Evolutionary conservation across 1,139 yeast genomes (phyloP), one percentile per base, ranked within the genome.

Genomic region (Tardiomyces blankii): DNA sequence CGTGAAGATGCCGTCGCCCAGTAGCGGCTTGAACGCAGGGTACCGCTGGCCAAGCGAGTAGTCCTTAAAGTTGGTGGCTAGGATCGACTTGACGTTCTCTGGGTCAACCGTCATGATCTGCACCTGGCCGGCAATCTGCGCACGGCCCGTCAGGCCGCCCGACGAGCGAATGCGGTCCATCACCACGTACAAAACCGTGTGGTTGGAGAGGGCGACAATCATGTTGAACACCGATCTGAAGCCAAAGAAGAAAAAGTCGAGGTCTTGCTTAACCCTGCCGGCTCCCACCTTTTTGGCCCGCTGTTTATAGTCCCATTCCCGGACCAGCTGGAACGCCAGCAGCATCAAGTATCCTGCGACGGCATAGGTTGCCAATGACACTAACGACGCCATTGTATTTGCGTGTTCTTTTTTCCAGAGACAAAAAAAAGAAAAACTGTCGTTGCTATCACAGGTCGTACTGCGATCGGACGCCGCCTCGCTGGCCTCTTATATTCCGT

Each of bases 1-100:
- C 1, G 80, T 75, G 62, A 77, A 77, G 48, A 77, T 76, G 2
- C 82, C 82, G 48, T 74, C 74, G 7, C 82, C 82, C 43, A 77
- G 63, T 23, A 74, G 59, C 4, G 77, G 74, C 41, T 51, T 50
- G 55, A 75, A 67, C 1, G 50, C 50, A 7, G 38, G 18, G 42
- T 50, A 46, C 35, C 82, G 71, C 11, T 60, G 57, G 2, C 82
- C 82, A 41, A 77, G 67, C n/a, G 69, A 68, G 59, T 73, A 76
- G 49, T 76, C 80, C 52, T 67, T 67, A 56, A 76, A 76, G 48
- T 72, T 54, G 4, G 68, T 62, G 11, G 67, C 63, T 25, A 64
- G 54, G 9, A 64, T 43, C 1, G 67, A 51, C 51, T 63, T 63
- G 51, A 64, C 50, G 52, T 57, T 68, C 50, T 69, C 77, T 2